phyloP scores from a whole-genome alignment of 345 rosid species.

The Eucalyptus lansdowneana region DNA sequence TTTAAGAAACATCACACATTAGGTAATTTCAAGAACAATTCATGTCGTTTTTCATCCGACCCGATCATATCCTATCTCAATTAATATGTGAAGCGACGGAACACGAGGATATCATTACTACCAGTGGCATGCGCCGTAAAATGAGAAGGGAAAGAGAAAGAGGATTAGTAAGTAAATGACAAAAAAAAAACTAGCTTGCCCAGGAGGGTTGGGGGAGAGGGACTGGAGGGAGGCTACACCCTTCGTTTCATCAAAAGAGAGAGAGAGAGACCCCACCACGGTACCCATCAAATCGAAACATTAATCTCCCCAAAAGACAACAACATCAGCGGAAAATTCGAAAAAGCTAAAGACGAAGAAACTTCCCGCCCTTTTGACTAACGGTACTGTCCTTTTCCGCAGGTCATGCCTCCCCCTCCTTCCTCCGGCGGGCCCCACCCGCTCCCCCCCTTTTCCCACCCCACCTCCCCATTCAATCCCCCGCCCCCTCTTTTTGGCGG shows the following conservation, averaged over 20 bases:
- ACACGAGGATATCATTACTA: not conserved
- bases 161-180: not conserved
- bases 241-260: not conserved
- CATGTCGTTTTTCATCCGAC: fast-evolving
- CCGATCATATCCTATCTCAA: not conserved
- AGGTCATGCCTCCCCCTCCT: not conserved
- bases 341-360: not conserved
- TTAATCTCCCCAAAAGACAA: not conserved
- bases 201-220: not conserved
- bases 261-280: not conserved
- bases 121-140: not conserved
- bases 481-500: conserved; percentile 8
- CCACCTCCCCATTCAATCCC: not conserved
- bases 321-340: not conserved
- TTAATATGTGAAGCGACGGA: not conserved
- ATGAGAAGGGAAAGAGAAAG: not conserved
- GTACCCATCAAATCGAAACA: not conserved
- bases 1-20: fast-evolving
- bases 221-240: not conserved
- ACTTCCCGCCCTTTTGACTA: conserved; percentile 6
- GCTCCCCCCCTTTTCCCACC: not conserved
- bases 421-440: not conserved
- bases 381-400: conserved; percentile 14
- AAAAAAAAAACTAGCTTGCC: not conserved
- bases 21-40: fast-evolving